Conservation (phyloP, 805 yeast genomes). For the Saturnispora bothae region DNA sequence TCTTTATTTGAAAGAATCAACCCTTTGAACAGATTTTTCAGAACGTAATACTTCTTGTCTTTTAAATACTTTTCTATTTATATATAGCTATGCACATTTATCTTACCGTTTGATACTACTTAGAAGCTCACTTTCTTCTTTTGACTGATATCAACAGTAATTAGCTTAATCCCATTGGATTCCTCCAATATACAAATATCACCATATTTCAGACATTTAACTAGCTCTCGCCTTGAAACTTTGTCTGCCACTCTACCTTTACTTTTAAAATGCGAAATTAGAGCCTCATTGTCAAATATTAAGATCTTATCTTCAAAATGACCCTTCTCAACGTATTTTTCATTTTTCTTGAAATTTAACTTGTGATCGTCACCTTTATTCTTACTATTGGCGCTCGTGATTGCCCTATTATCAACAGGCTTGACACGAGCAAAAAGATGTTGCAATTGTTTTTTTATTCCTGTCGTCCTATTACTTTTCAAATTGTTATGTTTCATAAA, state of each 20-base stretch:
- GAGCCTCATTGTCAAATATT: conserved; percentile 15
- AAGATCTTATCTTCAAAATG: conserved; percentile 6
- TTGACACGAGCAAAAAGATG: too few relatives aligned
- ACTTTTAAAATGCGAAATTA: conserved; percentile 11
- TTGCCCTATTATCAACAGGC: too few relatives aligned
- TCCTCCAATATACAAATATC: conserved; percentile 13
- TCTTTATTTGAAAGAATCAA: conserved; percentile 35
- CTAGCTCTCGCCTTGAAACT: conserved; percentile 15
- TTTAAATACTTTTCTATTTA: too few relatives aligned
- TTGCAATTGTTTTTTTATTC: too few relatives aligned
- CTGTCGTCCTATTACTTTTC: too few relatives aligned
- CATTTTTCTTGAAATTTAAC: background rate
- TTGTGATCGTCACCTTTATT: background rate
- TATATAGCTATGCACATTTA: too few relatives aligned
- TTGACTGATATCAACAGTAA: conserved; percentile 15
- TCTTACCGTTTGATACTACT: too few relatives aligned
- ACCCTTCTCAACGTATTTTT: too few relatives aligned
- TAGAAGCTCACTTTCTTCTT: conserved; percentile 2
- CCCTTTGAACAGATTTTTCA: conserved; percentile 23
- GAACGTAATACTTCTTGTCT: background rate
- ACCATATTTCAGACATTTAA: conserved; percentile 15
- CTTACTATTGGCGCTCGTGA: background rate
- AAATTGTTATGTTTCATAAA: too few relatives aligned
- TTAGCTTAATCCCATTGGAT: conserved; percentile 14
- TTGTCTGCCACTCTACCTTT: conserved; percentile 14